phyloP scores from a whole-genome alignment of 345 rosid species.

The Melastoma malabathricum region DNA sequence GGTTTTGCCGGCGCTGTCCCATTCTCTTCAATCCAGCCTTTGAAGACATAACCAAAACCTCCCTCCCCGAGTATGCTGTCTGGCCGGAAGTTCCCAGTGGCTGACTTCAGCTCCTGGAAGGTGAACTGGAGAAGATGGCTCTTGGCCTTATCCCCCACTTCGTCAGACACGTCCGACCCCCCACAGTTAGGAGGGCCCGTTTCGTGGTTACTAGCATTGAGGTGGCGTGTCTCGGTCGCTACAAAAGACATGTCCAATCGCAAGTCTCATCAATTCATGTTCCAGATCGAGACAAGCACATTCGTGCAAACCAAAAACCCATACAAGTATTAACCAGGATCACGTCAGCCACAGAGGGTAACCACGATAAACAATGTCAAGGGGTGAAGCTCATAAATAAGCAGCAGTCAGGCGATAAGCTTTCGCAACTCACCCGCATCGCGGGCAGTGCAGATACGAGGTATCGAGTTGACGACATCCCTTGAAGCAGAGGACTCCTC shows the following conservation, averaged over 20 bases:
- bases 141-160: slow-evolving; percentile 21
- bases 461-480: slow-evolving; percentile 43
- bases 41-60: slow-evolving; percentile 72
- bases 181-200: slow-evolving; percentile 41
- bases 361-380: not conserved
- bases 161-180: slow-evolving; percentile 31
- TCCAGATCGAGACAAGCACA: not conserved
- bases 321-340: too few species aligned
- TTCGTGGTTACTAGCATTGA: slow-evolving; percentile 66
- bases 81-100: slow-evolving; percentile 70
- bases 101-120: slow-evolving; percentile 64
- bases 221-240: slow-evolving; percentile 57
- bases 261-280: too few species aligned
- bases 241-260: slow-evolving; percentile 5
- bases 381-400: not conserved
- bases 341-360: not conserved
- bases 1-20: slow-evolving; percentile 75
- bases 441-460: slow-evolving; percentile 62
- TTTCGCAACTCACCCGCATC: slow-evolving; percentile 38
- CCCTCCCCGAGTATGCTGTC: slow-evolving; percentile 88
- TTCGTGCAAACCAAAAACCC: too few species aligned
- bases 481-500: slow-evolving; percentile 31
- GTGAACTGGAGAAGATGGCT: slow-evolving; percentile 50
- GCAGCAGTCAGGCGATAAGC: not conserved
- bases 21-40: slow-evolving; percentile 79